These are phyloP conservation scores for Aspergillus funiculosus DNA, from an alignment of 495 filamentous ascomycete genomes.

Conservation along the genomic window DNA sequence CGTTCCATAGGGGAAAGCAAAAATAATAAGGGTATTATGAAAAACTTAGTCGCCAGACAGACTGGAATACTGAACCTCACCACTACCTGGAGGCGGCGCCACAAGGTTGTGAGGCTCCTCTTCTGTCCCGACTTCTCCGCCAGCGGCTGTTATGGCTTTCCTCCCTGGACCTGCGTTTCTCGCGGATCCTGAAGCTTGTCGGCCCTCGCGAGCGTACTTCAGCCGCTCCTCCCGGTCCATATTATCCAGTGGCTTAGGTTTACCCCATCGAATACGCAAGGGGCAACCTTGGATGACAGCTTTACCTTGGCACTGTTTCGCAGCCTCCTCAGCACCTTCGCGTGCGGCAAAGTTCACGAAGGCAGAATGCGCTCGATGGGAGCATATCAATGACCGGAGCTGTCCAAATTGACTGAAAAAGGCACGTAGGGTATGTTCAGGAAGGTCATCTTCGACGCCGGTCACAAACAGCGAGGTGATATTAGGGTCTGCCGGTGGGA, in stretches of 20 bases:
- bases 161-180: slow-evolving; percentile 28
- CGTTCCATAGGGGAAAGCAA: slow-evolving; percentile 10
- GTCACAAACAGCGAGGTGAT: slow-evolving; percentile 91
- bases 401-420: slow-evolving; percentile 86
- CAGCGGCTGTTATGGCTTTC: slow-evolving; percentile 31
- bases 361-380: slow-evolving; percentile 92
- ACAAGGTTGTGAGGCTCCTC: slow-evolving; percentile 48
- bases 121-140: slow-evolving; percentile 29
- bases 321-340: slow-evolving; percentile 75
- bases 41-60: slow-evolving; percentile 66
- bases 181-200: slow-evolving; percentile 45
- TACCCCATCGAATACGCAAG: slow-evolving; percentile 82
- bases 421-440: slow-evolving; percentile 81
- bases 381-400: slow-evolving; percentile 85
- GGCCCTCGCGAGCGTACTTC: slow-evolving; percentile 66
- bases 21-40: slow-evolving; percentile 4
- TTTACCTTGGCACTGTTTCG: slow-evolving; percentile 78
- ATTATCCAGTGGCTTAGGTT: slow-evolving; percentile 81
- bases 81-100: slow-evolving; percentile 77
- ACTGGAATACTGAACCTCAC: slow-evolving; percentile 78
- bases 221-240: slow-evolving; percentile 78
- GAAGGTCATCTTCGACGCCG: slow-evolving; percentile 91
- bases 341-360: slow-evolving; percentile 90
- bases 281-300: slow-evolving; percentile 81
- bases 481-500: slow-evolving; percentile 73